Evolutionary conservation across 371 early-diverging fungal species (phyloP).

Genomic region (Lichtheimia ramosa): DNA sequence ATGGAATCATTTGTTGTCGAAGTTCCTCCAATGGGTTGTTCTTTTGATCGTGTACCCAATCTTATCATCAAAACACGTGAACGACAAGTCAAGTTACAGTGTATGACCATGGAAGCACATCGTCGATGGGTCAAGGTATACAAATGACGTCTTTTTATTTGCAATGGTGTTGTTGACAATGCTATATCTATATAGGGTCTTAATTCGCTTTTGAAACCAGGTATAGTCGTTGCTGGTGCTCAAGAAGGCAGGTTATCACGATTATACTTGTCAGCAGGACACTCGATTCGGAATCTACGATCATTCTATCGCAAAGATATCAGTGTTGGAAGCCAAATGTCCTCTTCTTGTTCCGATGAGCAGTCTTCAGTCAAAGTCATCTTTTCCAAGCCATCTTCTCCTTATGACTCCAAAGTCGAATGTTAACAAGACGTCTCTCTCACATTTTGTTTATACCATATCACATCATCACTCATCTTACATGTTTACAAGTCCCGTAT

Average conservation of each 20-base stretch:
- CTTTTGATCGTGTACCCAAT: neutral
- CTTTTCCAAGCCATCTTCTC: neutral
- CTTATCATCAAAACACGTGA: slow-evolving; percentile 4
- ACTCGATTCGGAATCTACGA: neutral
- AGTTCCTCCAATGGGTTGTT: neutral
- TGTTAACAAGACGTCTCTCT: neutral
- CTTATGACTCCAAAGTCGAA: slow-evolving; percentile 1
- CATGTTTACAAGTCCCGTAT: too few species aligned
- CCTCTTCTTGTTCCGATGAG: too few species aligned
- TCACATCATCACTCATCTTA: too few species aligned
- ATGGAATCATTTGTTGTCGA: slow-evolving; percentile 11
- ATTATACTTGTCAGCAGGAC: neutral
- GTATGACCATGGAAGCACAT: slow-evolving; percentile 13
- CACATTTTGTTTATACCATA: too few species aligned
- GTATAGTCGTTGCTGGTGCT: too few species aligned
- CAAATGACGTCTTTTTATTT: neutral
- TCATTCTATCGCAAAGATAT: slow-evolving; percentile 2
- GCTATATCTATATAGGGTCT: too few species aligned
- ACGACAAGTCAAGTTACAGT: slow-evolving; percentile 12
- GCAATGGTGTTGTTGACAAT: too few species aligned
- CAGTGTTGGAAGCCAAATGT: too few species aligned
- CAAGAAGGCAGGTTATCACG: neutral
- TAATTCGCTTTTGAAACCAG: too few species aligned
- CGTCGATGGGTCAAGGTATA: slow-evolving; percentile 10
- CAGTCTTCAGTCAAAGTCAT: too few species aligned